These are phyloP conservation scores for Ilyonectria destructans DNA, from an alignment of 2,329 filamentous ascomycete genomes.

Conservation along the genomic window DNA sequence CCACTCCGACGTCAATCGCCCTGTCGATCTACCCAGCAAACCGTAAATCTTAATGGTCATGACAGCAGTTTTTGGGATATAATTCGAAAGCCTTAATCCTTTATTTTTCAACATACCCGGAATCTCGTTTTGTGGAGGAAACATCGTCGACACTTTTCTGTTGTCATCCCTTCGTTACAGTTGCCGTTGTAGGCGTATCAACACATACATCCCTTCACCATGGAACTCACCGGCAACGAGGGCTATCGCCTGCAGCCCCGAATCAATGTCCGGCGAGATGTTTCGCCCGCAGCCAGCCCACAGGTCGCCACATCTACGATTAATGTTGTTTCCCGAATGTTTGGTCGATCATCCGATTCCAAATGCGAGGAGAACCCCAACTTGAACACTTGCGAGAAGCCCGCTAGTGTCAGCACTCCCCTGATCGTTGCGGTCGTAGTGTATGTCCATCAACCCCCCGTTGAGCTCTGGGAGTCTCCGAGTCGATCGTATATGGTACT, in stretches of 20 bases:
- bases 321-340: constrained; percentile 40
- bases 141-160: constrained; percentile 22
- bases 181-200: constrained; percentile 31
- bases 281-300: constrained; percentile 11
- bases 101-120: constrained; percentile 22
- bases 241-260: constrained; percentile 49
- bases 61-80: constrained; percentile 38
- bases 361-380: constrained; percentile 39
- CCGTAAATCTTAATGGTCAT: constrained; percentile 44
- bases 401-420: constrained; percentile 69
- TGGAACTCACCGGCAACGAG: constrained; percentile 41
- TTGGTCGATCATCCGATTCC: constrained; percentile 36
- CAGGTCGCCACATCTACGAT: constrained; percentile 28
- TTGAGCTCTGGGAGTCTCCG: constrained; percentile 10
- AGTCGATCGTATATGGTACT: constrained; percentile 29
- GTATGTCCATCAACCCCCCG: constrained; percentile 67
- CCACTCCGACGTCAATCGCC: constrained; percentile 21
- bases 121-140: constrained; percentile 34
- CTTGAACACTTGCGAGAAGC: constrained; percentile 72
- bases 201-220: constrained; percentile 26
- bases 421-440: constrained; percentile 79
- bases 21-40: constrained; percentile 29
- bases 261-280: constrained; percentile 45
- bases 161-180: constrained; percentile 24
- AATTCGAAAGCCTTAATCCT: constrained; percentile 33